Evolutionary conservation across 371 early-diverging fungal genomes (phyloP).

Genomic region (Mucor circinelloides): DNA sequence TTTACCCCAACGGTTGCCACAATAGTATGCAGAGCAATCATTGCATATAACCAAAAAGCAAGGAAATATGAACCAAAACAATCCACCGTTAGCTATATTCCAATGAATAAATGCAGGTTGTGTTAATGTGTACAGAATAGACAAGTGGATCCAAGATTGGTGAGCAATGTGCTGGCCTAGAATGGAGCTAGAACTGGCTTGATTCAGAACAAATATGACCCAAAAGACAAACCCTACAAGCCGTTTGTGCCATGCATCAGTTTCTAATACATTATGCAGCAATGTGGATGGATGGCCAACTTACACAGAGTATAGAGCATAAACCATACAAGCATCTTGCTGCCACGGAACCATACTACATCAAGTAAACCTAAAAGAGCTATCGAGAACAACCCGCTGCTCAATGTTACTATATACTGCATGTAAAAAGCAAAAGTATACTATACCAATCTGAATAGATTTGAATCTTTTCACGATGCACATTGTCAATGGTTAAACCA

Average conservation of each 20-base stretch:
- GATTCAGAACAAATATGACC: constrained; percentile 3
- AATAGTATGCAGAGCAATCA: constrained; percentile 35
- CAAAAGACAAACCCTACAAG: constrained; percentile 16
- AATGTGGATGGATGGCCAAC: not conserved
- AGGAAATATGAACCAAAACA: constrained; percentile 38
- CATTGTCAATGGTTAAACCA: not conserved
- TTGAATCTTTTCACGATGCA: not conserved
- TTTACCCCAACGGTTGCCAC: constrained; percentile 20
- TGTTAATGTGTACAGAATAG: constrained; percentile 18
- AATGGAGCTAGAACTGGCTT: not conserved
- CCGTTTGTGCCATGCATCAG: not conserved
- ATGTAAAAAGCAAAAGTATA: not conserved
- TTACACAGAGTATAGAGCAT: constrained; percentile 9
- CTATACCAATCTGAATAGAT: constrained; percentile 4
- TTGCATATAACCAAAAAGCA: constrained; percentile 28
- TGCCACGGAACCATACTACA: not conserved
- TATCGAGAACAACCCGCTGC: not conserved
- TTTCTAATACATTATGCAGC: not conserved
- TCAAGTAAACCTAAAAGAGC: not conserved
- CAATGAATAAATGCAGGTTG: constrained; percentile 29
- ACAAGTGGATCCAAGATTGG: constrained; percentile 33
- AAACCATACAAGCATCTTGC: not conserved
- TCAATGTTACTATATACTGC: not conserved
- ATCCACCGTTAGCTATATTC: constrained; percentile 34
- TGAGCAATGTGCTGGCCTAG: constrained; percentile 13